Evolutionary conservation across 495 filamentous ascomycete genomes (phyloP).

Genomic region (Hypomontagnella submonticulosa): DNA sequence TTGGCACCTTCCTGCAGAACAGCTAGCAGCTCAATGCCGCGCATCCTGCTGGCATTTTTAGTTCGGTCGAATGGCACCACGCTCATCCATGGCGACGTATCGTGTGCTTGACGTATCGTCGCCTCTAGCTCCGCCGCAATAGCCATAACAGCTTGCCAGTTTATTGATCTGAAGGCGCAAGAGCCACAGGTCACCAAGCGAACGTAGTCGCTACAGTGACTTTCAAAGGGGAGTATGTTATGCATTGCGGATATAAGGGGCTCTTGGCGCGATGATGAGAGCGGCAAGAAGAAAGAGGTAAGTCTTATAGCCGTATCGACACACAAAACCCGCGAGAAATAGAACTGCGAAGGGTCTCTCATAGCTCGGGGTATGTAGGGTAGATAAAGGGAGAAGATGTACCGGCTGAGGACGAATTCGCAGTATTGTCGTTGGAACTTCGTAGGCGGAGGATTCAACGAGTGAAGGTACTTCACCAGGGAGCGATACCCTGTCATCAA

Average conservation of each 20-base stretch:
- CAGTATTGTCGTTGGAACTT: conserved; percentile 54
- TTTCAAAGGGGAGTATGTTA: conserved; percentile 12
- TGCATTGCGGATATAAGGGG: conserved; percentile 10
- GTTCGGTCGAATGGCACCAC: conserved; percentile 54
- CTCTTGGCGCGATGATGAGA: conserved; percentile 38
- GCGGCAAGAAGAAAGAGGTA: conserved; percentile 28
- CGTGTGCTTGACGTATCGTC: conserved; percentile 14
- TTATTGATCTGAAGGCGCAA: conserved; percentile 57
- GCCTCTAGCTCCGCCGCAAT: conserved; percentile 59
- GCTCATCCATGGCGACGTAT: conserved; percentile 20
- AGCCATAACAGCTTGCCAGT: conserved; percentile 56
- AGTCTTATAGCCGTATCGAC: conserved; percentile 58
- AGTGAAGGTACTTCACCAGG: conserved; percentile 42
- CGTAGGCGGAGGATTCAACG: conserved; percentile 46
- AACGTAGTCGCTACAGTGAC: conserved; percentile 47
- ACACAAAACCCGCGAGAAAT: conserved; percentile 58
- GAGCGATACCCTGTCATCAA: conserved; percentile 47
- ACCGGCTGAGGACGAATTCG: conserved; percentile 60
- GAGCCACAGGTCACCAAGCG: conserved; percentile 56
- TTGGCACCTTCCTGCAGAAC: conserved; percentile 58
- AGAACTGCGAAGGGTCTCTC: conserved; percentile 52
- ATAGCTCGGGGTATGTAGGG: conserved; percentile 50
- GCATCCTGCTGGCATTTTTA: conserved; percentile 60
- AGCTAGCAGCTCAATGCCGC: conserved; percentile 56
- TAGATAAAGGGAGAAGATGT: conserved; percentile 63